Percentiles rank a stretch among this genome's conserved stretches.
Evolutionary conservation across 208 protist genomes (phyloP).

Genomic region (Wallacemonas sp.): DNA sequence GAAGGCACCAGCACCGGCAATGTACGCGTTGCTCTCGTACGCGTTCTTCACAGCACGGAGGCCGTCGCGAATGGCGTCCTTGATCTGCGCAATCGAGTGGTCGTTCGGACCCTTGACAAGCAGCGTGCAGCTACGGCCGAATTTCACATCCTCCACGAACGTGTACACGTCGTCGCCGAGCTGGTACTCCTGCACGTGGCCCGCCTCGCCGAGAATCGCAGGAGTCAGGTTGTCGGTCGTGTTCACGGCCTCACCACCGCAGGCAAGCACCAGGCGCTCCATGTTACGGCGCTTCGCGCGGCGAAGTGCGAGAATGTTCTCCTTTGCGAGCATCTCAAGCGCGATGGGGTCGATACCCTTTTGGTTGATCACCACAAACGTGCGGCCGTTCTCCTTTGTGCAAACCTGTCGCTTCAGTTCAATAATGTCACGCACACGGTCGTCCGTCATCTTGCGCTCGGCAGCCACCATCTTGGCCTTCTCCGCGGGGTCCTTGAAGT

Average conservation of each 20-base stretch:
- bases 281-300: conserved; percentile 99
- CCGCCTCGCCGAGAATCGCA: conserved; percentile 96
- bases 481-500: conserved; percentile 97
- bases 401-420: conserved; percentile 98
- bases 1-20: conserved; percentile 99
- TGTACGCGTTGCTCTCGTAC: conserved; percentile 93
- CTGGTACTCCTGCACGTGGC: conserved; percentile 97
- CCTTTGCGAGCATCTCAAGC: conserved; percentile 99
- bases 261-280: conserved; percentile 97
- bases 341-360: conserved; percentile 99
- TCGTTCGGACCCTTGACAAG: conserved; percentile 99
- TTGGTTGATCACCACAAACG: conserved; percentile 99
- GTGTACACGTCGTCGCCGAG: conserved; percentile 99
- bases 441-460: conserved; percentile 97
- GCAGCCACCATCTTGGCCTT: conserved; percentile 97
- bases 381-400: conserved; percentile 92
- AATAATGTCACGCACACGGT: conserved; percentile 97
- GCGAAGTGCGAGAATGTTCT: conserved; percentile 98
- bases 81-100: conserved; percentile 99
- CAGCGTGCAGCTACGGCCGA: conserved; percentile 98
- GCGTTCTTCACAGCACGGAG: conserved; percentile 99
- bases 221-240: conserved; percentile 96
- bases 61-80: conserved; percentile 99
- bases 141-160: conserved; percentile 98
- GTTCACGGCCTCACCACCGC: conserved; percentile 98